Conservation (phyloP, 164 flowering plant species). For the Pachysandra terminalis region DNA sequence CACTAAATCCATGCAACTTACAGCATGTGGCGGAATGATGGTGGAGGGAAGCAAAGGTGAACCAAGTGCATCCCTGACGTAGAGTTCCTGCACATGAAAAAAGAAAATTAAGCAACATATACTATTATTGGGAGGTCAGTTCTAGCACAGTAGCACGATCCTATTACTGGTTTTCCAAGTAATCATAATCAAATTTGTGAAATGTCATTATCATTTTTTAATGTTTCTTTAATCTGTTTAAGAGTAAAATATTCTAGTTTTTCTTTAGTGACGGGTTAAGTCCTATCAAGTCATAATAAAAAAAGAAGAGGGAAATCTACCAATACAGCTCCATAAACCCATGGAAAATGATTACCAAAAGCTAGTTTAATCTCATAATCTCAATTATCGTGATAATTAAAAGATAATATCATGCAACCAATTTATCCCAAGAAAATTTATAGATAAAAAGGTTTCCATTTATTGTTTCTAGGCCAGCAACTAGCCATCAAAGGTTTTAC, state of each 20-base stretch:
- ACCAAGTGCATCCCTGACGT: slow-evolving; percentile 73
- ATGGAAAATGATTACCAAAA: too few species aligned
- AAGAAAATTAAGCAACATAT: not conserved
- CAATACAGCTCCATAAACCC: too few species aligned
- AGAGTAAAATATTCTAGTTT: too few species aligned
- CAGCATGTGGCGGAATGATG: slow-evolving; percentile 61
- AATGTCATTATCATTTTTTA: too few species aligned
- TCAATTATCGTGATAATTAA: too few species aligned
- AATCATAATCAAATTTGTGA: too few species aligned
- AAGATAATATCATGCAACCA: not conserved
- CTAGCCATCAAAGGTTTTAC: slow-evolving; percentile 25
- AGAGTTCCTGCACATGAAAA: slow-evolving; percentile 49
- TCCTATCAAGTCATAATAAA: too few species aligned
- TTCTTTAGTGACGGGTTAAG: too few species aligned
- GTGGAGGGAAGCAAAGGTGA: slow-evolving; percentile 57
- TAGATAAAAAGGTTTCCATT: too few species aligned
- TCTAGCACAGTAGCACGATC: not conserved
- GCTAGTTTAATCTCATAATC: too few species aligned
- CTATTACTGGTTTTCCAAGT: not conserved
- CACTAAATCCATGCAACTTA: slow-evolving; percentile 32
- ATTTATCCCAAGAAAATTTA: not conserved
- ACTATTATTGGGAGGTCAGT: not conserved
- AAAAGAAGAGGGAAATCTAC: too few species aligned
- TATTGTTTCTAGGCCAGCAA: not conserved
- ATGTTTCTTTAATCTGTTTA: too few species aligned